Percentiles rank a stretch among this genome's conserved stretches.
Evolutionary conservation across 306 rosid genomes (phyloP).

Genomic region (Rubus idaeus): DNA sequence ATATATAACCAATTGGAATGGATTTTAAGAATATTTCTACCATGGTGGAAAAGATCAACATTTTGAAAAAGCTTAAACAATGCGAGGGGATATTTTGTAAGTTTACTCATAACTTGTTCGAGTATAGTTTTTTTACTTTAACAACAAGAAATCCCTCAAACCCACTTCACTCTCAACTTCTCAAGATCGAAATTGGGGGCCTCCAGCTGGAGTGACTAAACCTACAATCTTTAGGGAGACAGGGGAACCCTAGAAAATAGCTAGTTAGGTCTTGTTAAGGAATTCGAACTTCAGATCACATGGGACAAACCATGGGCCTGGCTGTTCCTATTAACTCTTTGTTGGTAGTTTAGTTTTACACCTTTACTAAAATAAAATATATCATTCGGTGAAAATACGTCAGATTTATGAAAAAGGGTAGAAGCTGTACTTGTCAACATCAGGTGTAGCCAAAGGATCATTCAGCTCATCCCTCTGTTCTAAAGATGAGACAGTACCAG

Average conservation of each 20-base stretch:
- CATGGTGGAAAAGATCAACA: neutral
- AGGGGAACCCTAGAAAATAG: neutral
- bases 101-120: neutral
- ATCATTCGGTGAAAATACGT: neutral
- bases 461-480: slow-evolving; percentile 75
- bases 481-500: slow-evolving; percentile 43
- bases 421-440: slow-evolving; percentile 60
- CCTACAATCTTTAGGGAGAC: neutral
- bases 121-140: neutral
- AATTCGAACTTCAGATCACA: neutral
- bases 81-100: neutral
- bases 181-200: neutral
- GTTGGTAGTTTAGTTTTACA: neutral
- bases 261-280: neutral
- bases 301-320: neutral
- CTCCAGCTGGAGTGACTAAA: neutral
- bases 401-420: neutral
- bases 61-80: neutral
- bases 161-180: neutral
- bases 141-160: neutral
- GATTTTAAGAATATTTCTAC: neutral
- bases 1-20: too few relatives aligned
- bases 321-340: neutral
- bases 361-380: neutral
- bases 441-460: slow-evolving; percentile 77